phyloP scores from a whole-genome alignment of 306 rosid genomes.

The Vigna nakashimae region DNA sequence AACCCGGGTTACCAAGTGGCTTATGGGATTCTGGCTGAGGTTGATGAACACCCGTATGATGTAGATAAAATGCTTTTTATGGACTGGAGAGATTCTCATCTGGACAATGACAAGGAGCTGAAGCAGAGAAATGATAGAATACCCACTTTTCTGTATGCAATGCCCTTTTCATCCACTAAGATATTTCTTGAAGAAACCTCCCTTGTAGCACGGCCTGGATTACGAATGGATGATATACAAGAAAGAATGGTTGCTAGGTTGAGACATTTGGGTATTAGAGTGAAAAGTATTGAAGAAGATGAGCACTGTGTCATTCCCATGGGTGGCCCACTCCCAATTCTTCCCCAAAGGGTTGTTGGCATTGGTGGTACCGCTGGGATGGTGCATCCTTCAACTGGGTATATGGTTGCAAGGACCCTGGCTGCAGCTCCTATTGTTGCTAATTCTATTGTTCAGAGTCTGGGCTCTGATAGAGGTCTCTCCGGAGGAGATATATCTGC shows the following conservation, averaged over 20 bases:
- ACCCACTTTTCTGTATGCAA: conserved; percentile 96
- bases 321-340: conserved; percentile 97
- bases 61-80: conserved; percentile 95
- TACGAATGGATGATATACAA: conserved; percentile 83
- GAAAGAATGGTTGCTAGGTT: conserved; percentile 93
- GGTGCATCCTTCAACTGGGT: conserved; percentile 99
- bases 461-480: conserved; percentile 66
- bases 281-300: conserved; percentile 95
- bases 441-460: conserved; percentile 73
- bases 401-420: conserved; percentile 97
- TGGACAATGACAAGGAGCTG: conserved; percentile 55
- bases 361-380: conserved; percentile 99
- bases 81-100: conserved; percentile 99
- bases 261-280: conserved; percentile 85
- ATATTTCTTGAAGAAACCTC: conserved; percentile 98
- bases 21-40: conserved; percentile 96
- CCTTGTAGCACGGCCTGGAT: conserved; percentile 92
- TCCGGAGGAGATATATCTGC: conserved; percentile 68
- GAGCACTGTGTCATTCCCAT: conserved; percentile 96
- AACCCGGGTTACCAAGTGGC: conserved; percentile 99
- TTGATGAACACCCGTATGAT: conserved; percentile 89
- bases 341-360: conserved; percentile 94
- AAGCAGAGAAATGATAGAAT: conserved; percentile 80
- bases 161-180: conserved; percentile 87
- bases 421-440: conserved; percentile 97